phyloP scores from a whole-genome alignment of 2,329 filamentous ascomycete genomes.

The Rhynchosporium agropyri region DNA sequence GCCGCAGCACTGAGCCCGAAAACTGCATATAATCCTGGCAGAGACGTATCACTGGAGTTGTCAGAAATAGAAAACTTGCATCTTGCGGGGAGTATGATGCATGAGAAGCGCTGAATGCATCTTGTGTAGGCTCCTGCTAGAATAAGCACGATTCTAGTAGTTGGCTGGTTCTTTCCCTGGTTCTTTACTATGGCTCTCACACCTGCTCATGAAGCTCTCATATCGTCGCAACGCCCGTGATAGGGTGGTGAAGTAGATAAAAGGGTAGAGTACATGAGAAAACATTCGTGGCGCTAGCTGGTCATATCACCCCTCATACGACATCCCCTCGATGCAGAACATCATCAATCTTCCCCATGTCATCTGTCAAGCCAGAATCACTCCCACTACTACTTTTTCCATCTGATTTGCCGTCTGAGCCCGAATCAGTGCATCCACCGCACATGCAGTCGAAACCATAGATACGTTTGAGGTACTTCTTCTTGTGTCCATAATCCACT shows the following conservation, averaged over 20 bases:
- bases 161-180: no score
- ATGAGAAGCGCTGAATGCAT: neutral
- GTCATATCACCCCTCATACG: neutral
- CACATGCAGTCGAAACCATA: conserved; percentile 40
- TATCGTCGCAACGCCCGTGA: no score
- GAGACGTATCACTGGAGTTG: neutral
- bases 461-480: conserved; percentile 26
- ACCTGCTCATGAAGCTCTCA: no score
- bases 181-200: no score
- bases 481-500: conserved; percentile 37
- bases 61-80: neutral
- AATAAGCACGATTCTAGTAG: no score
- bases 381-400: conserved; percentile 8
- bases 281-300: neutral
- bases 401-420: conserved; percentile 5
- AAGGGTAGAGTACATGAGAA: neutral
- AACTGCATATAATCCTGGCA: neutral
- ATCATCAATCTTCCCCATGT: conserved; percentile 13
- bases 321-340: neutral
- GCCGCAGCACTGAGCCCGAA: neutral
- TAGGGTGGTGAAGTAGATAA: no score
- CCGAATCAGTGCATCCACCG: conserved; percentile 29
- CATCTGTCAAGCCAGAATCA: neutral
- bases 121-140: neutral
- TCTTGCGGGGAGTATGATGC: neutral